Evolutionary conservation across 768 basidiomycete species (phyloP), one percentile per base, ranked within the genome.

Genomic region (Kwoniella europaea): DNA sequence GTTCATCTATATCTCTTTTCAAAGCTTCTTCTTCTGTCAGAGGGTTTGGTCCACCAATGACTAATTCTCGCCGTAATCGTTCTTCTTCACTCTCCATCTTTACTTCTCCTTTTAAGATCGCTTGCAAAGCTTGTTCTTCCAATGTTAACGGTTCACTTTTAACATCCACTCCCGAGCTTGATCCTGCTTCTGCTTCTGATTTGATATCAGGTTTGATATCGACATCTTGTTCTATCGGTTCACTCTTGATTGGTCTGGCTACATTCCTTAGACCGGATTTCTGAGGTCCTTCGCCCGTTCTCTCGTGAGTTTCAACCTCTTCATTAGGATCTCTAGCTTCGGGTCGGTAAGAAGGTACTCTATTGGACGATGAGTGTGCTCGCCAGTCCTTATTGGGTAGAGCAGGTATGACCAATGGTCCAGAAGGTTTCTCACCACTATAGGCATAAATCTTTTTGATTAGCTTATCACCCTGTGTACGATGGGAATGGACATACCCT

Each of bases 331-430:
- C 63, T 10, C 65, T 42, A 4, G 69, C 69, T 29, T 83, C 79
- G 27, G 82, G 82, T 43, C 78, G 68, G 68, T 78, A 83, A 20
- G 76, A 74, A 16, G 88, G 77, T 71, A 91, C 86, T 80, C 88
- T 90, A 53, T 91, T 87, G 16, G 92, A 92, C 22, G 68, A 59
- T n/a, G 78, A 76, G 2, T 76, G 73, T 54, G 80, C 71, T 53
- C 93, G 86, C 96, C 96, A 99, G 80, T 99, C 95, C 29, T 89
- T 88, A 78, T 98, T 96, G 76, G 93, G 86, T 56, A 92, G 86
- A 0, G 93, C 86, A 16, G 95, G 90, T 56, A 99, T 98, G 46
- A 97, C 89, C 10, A 97, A 87, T 0, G 92, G 92, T 4, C 86
- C 88, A 52, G 88, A 80, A 12, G 87, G 84, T 62, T 81, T 85